phyloP scores from a whole-genome alignment of 1,139 yeast genomes.

The Casaregolazyma suthepensis region DNA sequence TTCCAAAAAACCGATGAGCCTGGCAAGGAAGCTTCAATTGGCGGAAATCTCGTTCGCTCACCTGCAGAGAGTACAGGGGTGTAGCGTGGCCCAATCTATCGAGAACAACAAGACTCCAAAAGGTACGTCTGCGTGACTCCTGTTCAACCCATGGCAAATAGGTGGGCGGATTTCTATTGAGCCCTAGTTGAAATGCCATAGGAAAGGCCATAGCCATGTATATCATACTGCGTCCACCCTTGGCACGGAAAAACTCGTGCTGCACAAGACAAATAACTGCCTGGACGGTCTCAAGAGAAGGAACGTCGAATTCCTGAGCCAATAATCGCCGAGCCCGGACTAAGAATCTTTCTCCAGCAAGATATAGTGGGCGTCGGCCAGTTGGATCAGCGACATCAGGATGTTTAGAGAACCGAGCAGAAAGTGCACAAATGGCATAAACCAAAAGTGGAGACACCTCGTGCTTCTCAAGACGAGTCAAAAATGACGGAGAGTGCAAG shows the following conservation, averaged over 20 bases:
- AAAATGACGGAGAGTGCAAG: constrained; percentile 32
- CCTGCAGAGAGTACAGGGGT: constrained; percentile 29
- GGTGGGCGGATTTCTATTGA: constrained; percentile 27
- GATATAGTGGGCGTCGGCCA: constrained; percentile 22
- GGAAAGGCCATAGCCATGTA: constrained; percentile 34
- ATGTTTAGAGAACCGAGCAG: constrained; percentile 35
- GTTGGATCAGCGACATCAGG: constrained; percentile 20
- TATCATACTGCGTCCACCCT: constrained; percentile 34
- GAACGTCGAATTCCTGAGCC: constrained; percentile 31
- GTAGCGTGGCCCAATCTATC: constrained; percentile 35
- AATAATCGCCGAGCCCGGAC: constrained; percentile 28
- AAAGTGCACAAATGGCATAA: constrained; percentile 33
- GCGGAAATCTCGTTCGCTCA: constrained; percentile 15
- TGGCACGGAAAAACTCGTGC: constrained; percentile 33
- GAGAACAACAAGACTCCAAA: constrained; percentile 34
- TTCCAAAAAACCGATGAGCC: constrained; percentile 27
- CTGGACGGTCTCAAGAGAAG: constrained; percentile 34
- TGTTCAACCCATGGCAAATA: constrained; percentile 31
- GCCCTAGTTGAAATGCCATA: constrained; percentile 32
- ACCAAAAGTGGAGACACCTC: constrained; percentile 30
- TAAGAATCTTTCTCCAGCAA: constrained; percentile 32
- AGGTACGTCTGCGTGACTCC: constrained; percentile 33
- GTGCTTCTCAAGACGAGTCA: constrained; percentile 27
- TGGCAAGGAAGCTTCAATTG: constrained; percentile 32
- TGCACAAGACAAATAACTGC: constrained; percentile 33